Percentiles rank a stretch among this genome's conserved stretches.
phyloP scores from a whole-genome alignment of 495 filamentous ascomycete genomes.

The Achaetomiella virescens region DNA sequence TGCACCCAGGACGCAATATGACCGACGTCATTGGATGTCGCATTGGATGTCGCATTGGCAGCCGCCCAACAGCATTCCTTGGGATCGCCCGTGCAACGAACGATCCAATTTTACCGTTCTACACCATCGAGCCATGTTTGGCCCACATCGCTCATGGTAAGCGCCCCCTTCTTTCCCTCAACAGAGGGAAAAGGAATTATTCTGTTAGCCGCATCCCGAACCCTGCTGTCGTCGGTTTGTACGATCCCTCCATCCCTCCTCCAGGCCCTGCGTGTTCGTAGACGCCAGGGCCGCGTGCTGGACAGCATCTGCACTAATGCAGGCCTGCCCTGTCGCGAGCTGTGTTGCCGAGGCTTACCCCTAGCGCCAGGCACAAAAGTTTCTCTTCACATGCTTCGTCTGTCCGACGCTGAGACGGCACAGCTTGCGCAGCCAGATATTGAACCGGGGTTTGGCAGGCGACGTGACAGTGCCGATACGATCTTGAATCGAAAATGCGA shows the following conservation, averaged over 20 bases:
- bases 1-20: too few relatives aligned
- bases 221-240: too few relatives aligned
- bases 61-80: too few relatives aligned
- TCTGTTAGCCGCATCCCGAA: too few relatives aligned
- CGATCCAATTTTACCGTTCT: too few relatives aligned
- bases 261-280: neutral
- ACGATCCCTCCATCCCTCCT: neutral
- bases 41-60: too few relatives aligned
- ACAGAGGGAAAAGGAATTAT: too few relatives aligned
- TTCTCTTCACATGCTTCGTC: slow-evolving; percentile 13
- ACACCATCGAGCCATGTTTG: too few relatives aligned
- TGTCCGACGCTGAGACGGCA: neutral
- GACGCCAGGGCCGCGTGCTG: neutral
- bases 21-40: too few relatives aligned
- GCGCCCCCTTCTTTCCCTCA: too few relatives aligned
- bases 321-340: neutral
- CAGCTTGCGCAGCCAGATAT: neutral
- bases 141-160: too few relatives aligned
- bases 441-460: neutral
- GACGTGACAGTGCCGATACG: neutral
- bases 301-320: slow-evolving; percentile 1
- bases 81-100: too few relatives aligned
- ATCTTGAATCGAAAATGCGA: neutral
- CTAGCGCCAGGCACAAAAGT: slow-evolving; percentile 13
- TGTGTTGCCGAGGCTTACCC: slow-evolving; percentile 7